These are phyloP conservation scores for Mycena crocata DNA, from an alignment of 768 basidiomycete species.

Conservation along the genomic window DNA sequence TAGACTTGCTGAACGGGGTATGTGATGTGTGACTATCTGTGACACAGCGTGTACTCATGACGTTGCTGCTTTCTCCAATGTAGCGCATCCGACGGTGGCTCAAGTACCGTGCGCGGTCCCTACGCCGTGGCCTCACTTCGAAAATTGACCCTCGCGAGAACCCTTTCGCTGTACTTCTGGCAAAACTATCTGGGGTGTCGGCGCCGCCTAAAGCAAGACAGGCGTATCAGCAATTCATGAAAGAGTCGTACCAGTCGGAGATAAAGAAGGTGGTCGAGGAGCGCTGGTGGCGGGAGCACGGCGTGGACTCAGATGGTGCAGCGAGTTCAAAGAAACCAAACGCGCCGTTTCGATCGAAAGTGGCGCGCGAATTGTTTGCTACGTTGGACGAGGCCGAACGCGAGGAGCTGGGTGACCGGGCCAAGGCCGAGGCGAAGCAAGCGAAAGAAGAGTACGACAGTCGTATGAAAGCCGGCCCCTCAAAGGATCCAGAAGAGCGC, in stretches of 20 bases:
- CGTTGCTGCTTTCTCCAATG: not conserved
- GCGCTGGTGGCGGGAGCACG: conserved; percentile 4
- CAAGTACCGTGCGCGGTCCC: not conserved
- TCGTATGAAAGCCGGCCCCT: conserved; percentile 1
- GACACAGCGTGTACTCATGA: not conserved
- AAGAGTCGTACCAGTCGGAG: not conserved
- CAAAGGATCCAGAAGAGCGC: not conserved
- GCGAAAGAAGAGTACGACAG: not conserved
- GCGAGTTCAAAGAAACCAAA: not conserved
- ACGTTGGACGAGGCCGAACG: not conserved
- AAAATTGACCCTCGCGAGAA: not conserved
- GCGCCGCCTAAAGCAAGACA: conserved; percentile 5
- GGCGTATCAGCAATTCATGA: conserved; percentile 20
- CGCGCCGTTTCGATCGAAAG: not conserved
- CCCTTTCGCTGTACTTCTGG: conserved; percentile 2
- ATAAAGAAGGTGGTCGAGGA: not conserved
- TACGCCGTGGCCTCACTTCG: not conserved
- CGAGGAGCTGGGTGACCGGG: not conserved
- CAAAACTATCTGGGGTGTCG: not conserved
- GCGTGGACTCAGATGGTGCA: not conserved
- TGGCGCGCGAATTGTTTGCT: not conserved
- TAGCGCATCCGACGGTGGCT: conserved; percentile 19
- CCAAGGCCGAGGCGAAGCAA: not conserved
- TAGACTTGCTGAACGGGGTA: not conserved
- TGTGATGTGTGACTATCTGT: not conserved